phyloP scores from a whole-genome alignment of 805 yeast species.

The Grigorovia yakushimaensis region DNA sequence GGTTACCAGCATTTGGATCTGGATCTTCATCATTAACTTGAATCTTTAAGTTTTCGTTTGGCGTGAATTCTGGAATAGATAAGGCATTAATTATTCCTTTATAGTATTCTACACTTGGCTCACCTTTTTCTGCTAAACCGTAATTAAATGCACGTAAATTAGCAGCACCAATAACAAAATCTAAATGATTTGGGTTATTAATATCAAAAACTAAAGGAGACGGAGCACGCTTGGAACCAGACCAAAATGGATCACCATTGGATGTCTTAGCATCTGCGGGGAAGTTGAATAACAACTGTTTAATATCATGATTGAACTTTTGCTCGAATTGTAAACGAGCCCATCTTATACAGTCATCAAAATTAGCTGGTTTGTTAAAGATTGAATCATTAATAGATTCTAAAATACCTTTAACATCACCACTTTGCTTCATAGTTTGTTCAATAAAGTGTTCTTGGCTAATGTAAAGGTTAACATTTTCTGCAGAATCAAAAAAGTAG shows the following conservation, averaged over 20 bases:
- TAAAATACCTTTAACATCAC: slow-evolving; percentile 80
- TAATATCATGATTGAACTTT: slow-evolving; percentile 75
- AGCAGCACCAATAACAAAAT: slow-evolving; percentile 82
- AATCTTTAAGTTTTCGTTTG: slow-evolving; percentile 66
- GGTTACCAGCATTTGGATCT: slow-evolving; percentile 57
- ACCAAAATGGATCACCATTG: slow-evolving; percentile 91
- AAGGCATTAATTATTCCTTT: slow-evolving; percentile 41
- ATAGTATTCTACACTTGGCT: slow-evolving; percentile 40
- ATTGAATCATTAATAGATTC: slow-evolving; percentile 72
- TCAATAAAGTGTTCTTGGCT: slow-evolving; percentile 91
- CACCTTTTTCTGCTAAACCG: slow-evolving; percentile 70
- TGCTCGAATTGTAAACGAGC: slow-evolving; percentile 82
- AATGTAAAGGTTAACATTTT: slow-evolving; percentile 82
- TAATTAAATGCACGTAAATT: slow-evolving; percentile 83
- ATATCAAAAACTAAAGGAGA: slow-evolving; percentile 71
- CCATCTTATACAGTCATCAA: slow-evolving; percentile 94
- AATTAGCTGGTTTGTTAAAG: slow-evolving; percentile 72
- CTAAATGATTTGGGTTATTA: slow-evolving; percentile 64
- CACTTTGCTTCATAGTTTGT: slow-evolving; percentile 80
- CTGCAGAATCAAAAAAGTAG: slow-evolving; percentile 82
- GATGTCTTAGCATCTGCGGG: slow-evolving; percentile 90
- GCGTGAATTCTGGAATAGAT: slow-evolving; percentile 56
- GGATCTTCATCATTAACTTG: slow-evolving; percentile 84
- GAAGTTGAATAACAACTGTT: slow-evolving; percentile 86
- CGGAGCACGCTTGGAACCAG: slow-evolving; percentile 96